A percentile compares a stretch with the other conserved stretches of the same genome.
phyloP scores from a whole-genome alignment of 2,329 filamentous ascomycete genomes.

The Talaromyces marneffei region DNA sequence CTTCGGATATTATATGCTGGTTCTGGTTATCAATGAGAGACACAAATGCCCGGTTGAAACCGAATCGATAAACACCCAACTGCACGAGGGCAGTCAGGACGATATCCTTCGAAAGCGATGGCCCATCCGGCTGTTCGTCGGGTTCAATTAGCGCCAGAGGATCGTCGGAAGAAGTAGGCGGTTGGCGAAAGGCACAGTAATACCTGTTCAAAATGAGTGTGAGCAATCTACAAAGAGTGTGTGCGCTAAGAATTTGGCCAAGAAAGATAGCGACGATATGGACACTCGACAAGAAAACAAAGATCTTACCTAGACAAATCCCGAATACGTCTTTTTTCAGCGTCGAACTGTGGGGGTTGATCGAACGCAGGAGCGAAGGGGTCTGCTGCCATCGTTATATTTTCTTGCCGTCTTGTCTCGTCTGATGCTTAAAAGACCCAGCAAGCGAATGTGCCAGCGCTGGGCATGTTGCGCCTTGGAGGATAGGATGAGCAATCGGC shows the following conservation, averaged over 20 bases:
- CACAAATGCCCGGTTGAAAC: conserved; percentile 43
- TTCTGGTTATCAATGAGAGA: conserved; percentile 47
- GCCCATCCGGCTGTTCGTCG: not conserved
- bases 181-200: not conserved
- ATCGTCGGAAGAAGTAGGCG: not conserved
- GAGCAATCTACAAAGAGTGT: not conserved
- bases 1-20: conserved; percentile 50
- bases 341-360: conserved; percentile 3
- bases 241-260: not conserved
- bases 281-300: not conserved
- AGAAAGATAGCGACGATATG: not conserved
- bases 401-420: not conserved
- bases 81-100: conserved; percentile 48
- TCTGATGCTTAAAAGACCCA: not conserved
- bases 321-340: conserved; percentile 11
- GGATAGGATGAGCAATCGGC: not conserved
- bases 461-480: not conserved
- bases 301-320: conserved; percentile 16
- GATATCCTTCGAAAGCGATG: conserved; percentile 22
- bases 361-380: conserved; percentile 12
- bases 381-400: conserved; percentile 11
- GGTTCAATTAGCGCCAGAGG: not conserved
- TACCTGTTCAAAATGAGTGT: not conserved
- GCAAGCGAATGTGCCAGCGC: not conserved
- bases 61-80: conserved; percentile 42